A percentile compares a stretch with the other conserved stretches of the same genome.
phyloP scores from a whole-genome alignment of 2,329 filamentous ascomycete species.

The Hypoxylon sp. region DNA sequence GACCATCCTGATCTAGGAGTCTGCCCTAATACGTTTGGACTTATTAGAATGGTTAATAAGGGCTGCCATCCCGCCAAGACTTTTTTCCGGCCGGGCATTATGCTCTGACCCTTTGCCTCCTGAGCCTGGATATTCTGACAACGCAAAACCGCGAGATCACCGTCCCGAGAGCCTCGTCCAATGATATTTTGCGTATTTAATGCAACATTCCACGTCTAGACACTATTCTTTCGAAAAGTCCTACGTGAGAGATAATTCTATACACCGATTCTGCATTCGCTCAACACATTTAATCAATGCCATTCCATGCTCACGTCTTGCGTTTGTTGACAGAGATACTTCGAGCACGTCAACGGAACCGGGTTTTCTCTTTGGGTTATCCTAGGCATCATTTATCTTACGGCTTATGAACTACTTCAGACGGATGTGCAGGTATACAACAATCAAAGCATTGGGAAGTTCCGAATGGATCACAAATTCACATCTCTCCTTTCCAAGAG shows the following conservation, averaged over 20 bases:
- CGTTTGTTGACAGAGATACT: background rate
- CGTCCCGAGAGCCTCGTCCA: constrained; percentile 34
- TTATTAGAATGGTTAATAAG: constrained; percentile 12
- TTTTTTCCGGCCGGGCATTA: constrained; percentile 20
- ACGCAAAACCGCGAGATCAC: constrained; percentile 43
- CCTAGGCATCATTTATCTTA: background rate
- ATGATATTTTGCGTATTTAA: constrained; percentile 13
- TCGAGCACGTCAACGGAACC: background rate
- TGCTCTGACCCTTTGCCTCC: constrained; percentile 34
- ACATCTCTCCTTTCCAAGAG: background rate
- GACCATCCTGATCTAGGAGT: background rate
- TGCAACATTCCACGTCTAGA: background rate
- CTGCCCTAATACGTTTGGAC: constrained; percentile 8
- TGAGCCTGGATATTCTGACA: constrained; percentile 38
- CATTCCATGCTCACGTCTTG: background rate
- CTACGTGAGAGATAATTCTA: background rate
- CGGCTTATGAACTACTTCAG: background rate
- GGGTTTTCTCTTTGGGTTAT: background rate
- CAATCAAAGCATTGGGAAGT: background rate
- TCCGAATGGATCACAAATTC: background rate
- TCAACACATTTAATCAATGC: background rate
- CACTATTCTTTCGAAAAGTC: background rate
- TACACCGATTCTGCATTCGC: background rate
- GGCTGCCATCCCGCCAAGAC: constrained; percentile 34
- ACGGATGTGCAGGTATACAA: background rate